A percentile compares a stretch with the other conserved stretches of the same genome.
Conservation (phyloP, 2,329 filamentous ascomycete genomes). For the Aulographum hederae region DNA sequence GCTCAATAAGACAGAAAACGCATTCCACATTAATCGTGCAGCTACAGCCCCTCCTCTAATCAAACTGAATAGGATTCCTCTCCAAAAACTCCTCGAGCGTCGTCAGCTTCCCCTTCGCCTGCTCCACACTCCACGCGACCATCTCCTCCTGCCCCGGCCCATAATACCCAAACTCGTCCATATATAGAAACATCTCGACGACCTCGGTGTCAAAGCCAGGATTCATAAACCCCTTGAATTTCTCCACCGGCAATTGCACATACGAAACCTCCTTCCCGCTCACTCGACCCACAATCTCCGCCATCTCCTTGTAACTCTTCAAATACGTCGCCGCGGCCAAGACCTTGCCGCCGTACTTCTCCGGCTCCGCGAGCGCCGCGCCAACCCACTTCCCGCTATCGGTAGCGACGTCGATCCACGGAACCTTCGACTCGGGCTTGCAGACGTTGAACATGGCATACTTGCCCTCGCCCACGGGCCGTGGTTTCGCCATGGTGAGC, state of each 20-base stretch:
- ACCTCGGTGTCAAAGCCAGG: slow-evolving; percentile 8
- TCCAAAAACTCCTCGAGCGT: slow-evolving; percentile 12
- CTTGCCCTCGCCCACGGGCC: slow-evolving; percentile 9
- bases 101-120: slow-evolving; percentile 11
- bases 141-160: slow-evolving; percentile 7
- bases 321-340: slow-evolving; percentile 26
- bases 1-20: too few species aligned
- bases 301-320: slow-evolving; percentile 21
- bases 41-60: too few species aligned
- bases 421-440: slow-evolving; percentile 13
- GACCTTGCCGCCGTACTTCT: slow-evolving; percentile 23
- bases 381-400: slow-evolving; percentile 27
- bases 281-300: slow-evolving; percentile 18
- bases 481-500: slow-evolving; percentile 4
- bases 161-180: slow-evolving; percentile 11
- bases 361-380: slow-evolving; percentile 24
- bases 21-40: too few species aligned
- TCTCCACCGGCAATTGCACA: slow-evolving; percentile 11
- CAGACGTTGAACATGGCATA: slow-evolving; percentile 10
- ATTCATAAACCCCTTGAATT: slow-evolving; percentile 11
- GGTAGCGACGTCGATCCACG: slow-evolving; percentile 25
- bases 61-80: slow-evolving; percentile 9
- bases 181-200: slow-evolving; percentile 12
- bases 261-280: slow-evolving; percentile 19
- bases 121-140: slow-evolving; percentile 12